A percentile compares a stretch with the other conserved stretches of the same genome.
Conservation (phyloP, 352 stramenopile species). For the Pythium brachiatum region DNA sequence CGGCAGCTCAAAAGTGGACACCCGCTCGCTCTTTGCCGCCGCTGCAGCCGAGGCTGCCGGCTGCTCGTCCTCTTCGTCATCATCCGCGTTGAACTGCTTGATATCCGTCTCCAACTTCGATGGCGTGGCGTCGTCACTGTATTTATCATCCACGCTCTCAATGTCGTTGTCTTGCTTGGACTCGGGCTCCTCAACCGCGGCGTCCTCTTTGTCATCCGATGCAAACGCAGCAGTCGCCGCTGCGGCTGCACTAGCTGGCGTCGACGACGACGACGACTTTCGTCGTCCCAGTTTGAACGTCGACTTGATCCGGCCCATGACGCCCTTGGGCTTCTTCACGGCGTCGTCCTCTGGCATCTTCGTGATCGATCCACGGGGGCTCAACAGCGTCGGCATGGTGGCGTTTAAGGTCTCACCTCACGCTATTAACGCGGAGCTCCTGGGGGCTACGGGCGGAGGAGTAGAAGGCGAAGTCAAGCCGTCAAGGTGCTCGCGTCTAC, state of each 20-base stretch:
- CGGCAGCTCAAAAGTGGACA: constrained; percentile 11
- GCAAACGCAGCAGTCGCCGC: not conserved
- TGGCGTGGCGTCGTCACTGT: not conserved
- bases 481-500: not conserved
- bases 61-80: constrained; percentile 12
- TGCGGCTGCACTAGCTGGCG: not conserved
- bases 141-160: constrained; percentile 14
- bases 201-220: constrained; percentile 30
- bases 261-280: constrained; percentile 34
- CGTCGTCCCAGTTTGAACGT: constrained; percentile 51
- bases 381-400: constrained; percentile 36
- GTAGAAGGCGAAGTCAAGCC: constrained; percentile 20
- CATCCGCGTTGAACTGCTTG: constrained; percentile 4
- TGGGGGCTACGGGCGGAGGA: not conserved
- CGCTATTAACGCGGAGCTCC: not conserved
- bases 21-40: constrained; percentile 3
- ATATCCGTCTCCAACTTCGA: constrained; percentile 6
- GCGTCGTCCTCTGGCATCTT: constrained; percentile 15
- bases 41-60: not conserved
- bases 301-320: constrained; percentile 71
- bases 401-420: constrained; percentile 3
- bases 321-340: constrained; percentile 54
- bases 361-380: constrained; percentile 19
- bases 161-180: constrained; percentile 22
- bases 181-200: constrained; percentile 20